A percentile compares a stretch with the other conserved stretches of the same genome.
Conservation (phyloP, 805 yeast species). For the Candida manassasensis region DNA sequence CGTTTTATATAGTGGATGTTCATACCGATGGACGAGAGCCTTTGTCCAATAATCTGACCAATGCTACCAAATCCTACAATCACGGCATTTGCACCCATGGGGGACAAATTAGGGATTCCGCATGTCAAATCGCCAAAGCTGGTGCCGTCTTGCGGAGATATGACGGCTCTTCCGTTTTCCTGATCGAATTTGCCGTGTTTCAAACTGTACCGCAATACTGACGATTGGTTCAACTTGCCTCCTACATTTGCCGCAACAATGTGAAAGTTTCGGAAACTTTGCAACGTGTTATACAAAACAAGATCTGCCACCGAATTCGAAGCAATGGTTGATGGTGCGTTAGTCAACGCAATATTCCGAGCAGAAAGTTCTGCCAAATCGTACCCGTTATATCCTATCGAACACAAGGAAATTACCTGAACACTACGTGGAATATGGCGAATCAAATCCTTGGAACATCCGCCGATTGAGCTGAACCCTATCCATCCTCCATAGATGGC, state of each 20-base stretch:
- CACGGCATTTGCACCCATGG: conserved; percentile 56
- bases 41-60: conserved; percentile 58
- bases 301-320: conserved; percentile 72
- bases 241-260: conserved; percentile 42
- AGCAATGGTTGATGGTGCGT: conserved; percentile 52
- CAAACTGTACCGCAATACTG: conserved; percentile 37
- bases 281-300: conserved; percentile 55
- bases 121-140: conserved; percentile 46
- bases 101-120: conserved; percentile 43
- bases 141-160: conserved; percentile 8
- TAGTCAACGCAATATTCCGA: conserved; percentile 50
- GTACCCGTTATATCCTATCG: conserved; percentile 54
- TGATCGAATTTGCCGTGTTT: conserved; percentile 35
- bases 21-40: conserved; percentile 59
- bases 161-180: conserved; percentile 21
- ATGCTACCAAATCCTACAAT: conserved; percentile 75
- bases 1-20: conserved; percentile 60
- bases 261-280: conserved; percentile 46
- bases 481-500: conserved; percentile 61
- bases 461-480: conserved; percentile 49
- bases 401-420: conserved; percentile 48
- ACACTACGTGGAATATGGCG: conserved; percentile 40
- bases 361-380: conserved; percentile 39
- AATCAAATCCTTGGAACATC: conserved; percentile 42
- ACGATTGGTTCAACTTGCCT: conserved; percentile 38